Base-by-base conservation (phyloP, 2,329 filamentous ascomycete species). In the Sporothrix inflata region DNA sequence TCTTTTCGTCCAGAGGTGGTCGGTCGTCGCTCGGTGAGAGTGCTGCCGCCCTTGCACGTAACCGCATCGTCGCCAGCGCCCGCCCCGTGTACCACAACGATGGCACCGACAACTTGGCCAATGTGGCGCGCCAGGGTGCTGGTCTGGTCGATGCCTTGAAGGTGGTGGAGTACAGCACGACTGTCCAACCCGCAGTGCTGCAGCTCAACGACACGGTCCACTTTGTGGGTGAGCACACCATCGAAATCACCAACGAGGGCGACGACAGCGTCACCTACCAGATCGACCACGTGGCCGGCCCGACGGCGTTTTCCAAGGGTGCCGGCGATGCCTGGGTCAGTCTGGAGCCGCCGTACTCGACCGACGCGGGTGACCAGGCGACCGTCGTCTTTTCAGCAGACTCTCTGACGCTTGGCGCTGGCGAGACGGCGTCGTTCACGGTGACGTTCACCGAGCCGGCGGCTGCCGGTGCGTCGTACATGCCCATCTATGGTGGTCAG, bases 401-500 rank as follows among this genome's bases (percentile, higher is more conserved):
- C 19, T 3, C 8, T 4, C 19, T 73, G 19, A 70, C 67, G 1
- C 34, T 73, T 0, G 68, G 4, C 16, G n/a, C 72, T 0, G 72
- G 72, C n/a, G 55, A 71, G 69, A 73, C 72, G 19, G 69, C 65
- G 7, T 57, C 53, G 11, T 34, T 63, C 14, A 69, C 65, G 16
- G 30, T 73, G 11, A n/a, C 49, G 2, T 73, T 73, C 24, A 53
- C 63, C 19, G 45, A 70, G 42, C 71, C 73, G 1, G 45, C 53
- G 9, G 51, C 8, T 5, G 16, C 71, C 7, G 77, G 80, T 67
- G 51, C 77, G 2, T 74, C 74, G 2, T 75, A 74, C 16, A 73
- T 82, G 38, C 80, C 80, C 1, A 71, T 81, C 21, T 81, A 81
- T 65, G 79, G 79, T 66, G 80, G 80, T 61, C 79, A 79, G 73